Conservation (phyloP, 2,329 filamentous ascomycete species). For the Fusarium sp. region DNA sequence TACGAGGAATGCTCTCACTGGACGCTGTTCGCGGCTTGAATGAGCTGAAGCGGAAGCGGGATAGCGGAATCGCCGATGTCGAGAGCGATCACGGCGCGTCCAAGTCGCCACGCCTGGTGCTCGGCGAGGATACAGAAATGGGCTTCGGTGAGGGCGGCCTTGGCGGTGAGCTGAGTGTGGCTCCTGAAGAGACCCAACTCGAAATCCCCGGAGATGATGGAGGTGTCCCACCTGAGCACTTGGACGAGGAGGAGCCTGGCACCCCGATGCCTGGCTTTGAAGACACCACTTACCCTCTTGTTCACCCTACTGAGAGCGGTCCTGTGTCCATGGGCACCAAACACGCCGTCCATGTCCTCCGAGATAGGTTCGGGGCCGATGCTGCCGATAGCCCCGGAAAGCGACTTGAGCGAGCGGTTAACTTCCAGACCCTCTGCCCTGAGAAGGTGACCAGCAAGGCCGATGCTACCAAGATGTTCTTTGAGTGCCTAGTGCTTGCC, state of each 20-base stretch:
- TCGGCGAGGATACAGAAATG: slow-evolving; percentile 73
- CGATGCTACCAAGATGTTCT: slow-evolving; percentile 99
- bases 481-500: slow-evolving; percentile 92
- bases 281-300: slow-evolving; percentile 78
- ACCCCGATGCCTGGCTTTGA: slow-evolving; percentile 74
- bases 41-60: slow-evolving; percentile 93
- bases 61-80: slow-evolving; percentile 85
- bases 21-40: slow-evolving; percentile 80
- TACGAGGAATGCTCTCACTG: slow-evolving; percentile 90
- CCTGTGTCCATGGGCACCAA: slow-evolving; percentile 92
- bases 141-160: slow-evolving; percentile 57
- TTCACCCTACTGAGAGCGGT: slow-evolving; percentile 85
- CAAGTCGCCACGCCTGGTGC: slow-evolving; percentile 76
- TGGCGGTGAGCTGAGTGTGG: slow-evolving; percentile 64
- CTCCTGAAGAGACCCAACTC: slow-evolving; percentile 69
- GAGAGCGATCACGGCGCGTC: slow-evolving; percentile 72
- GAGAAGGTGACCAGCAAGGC: slow-evolving; percentile 83
- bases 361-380: slow-evolving; percentile 84
- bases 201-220: slow-evolving; percentile 71
- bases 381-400: slow-evolving; percentile 75
- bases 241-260: slow-evolving; percentile 55
- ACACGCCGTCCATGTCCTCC: slow-evolving; percentile 93
- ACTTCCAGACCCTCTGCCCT: slow-evolving; percentile 92
- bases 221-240: slow-evolving; percentile 47
- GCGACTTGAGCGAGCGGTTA: slow-evolving; percentile 79